These are phyloP conservation scores for Parsonsia alboflavescens DNA, from an alignment of 257 asterid genomes.

Conservation along the genomic window DNA sequence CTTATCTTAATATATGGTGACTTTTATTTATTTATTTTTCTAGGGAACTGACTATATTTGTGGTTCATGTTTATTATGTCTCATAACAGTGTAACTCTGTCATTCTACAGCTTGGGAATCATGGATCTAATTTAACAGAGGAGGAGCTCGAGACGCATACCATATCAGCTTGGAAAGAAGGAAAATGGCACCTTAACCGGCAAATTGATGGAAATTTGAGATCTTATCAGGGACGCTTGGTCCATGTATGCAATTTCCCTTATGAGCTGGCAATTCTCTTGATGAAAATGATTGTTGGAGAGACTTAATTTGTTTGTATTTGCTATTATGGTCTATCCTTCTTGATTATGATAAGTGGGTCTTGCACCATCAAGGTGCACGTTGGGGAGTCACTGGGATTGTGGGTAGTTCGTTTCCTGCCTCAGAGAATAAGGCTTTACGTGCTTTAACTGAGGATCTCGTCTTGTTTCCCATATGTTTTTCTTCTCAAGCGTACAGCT, in stretches of 20 bases:
- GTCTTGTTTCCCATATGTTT: slow-evolving; percentile 8
- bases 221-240: slow-evolving; percentile 34
- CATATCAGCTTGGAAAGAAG: slow-evolving; percentile 75
- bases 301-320: neutral
- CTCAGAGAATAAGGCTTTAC: neutral
- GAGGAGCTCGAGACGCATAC: slow-evolving; percentile 77
- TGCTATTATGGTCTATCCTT: neutral
- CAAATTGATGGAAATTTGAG: slow-evolving; percentile 41
- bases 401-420: neutral
- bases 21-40: neutral
- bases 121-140: slow-evolving; percentile 67
- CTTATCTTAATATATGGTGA: neutral
- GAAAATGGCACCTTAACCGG: slow-evolving; percentile 40
- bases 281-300: neutral
- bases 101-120: slow-evolving; percentile 59
- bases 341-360: neutral
- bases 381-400: neutral
- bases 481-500: slow-evolving; percentile 3
- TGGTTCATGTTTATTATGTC: neutral
- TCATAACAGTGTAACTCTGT: slow-evolving; percentile 3
- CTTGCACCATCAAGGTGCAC: neutral
- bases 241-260: slow-evolving; percentile 38
- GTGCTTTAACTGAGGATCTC: neutral
- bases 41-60: neutral
- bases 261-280: neutral